These are phyloP conservation scores for Trametes elegans DNA, from an alignment of 768 basidiomycete genomes.

Conservation along the genomic window DNA sequence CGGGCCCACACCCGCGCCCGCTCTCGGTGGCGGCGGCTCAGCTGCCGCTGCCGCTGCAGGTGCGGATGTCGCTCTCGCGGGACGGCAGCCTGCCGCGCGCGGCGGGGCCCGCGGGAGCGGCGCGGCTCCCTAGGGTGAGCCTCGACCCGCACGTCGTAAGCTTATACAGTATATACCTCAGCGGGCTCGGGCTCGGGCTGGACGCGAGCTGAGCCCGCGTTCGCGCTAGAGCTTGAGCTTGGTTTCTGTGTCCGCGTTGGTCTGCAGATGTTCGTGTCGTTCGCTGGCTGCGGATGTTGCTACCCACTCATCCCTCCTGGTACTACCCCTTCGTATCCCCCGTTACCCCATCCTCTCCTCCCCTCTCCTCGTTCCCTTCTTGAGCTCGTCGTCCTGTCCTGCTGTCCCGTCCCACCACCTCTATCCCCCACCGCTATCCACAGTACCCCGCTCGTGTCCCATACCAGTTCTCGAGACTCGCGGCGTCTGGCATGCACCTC, in stretches of 20 bases:
- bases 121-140: conserved; percentile 13
- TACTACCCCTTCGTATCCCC: too few relatives aligned
- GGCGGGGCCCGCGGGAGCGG: too few relatives aligned
- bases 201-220: too few relatives aligned
- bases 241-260: too few relatives aligned
- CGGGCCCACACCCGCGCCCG: not conserved
- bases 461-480: not conserved
- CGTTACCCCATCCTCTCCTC: not conserved
- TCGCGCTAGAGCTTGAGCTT: too few relatives aligned
- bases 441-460: not conserved
- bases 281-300: not conserved
- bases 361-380: not conserved
- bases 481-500: conserved; percentile 3
- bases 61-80: not conserved
- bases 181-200: conserved; percentile 11
- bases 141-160: conserved; percentile 17
- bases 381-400: not conserved
- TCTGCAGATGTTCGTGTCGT: conserved; percentile 1
- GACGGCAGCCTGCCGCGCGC: conserved; percentile 3
- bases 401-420: not conserved
- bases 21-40: too few relatives aligned
- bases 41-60: not conserved
- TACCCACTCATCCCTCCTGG: not conserved
- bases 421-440: not conserved
- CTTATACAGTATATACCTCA: conserved; percentile 19